Evolutionary conservation across 164 flowering plant genomes (phyloP).

Genomic region (Buxus sempervirens): DNA sequence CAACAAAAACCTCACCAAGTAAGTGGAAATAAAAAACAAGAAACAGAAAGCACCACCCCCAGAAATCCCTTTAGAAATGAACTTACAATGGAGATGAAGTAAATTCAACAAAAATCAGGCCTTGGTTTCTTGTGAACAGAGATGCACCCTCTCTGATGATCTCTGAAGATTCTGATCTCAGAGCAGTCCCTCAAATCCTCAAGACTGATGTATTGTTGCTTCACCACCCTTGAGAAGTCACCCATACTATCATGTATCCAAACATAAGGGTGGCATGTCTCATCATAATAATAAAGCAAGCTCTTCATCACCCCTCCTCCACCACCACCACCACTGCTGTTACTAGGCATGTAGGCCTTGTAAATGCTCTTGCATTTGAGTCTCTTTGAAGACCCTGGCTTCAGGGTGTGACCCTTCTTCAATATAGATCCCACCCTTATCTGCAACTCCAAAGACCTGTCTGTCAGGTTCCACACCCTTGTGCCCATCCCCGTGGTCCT

Average conservation of each 20-base stretch:
- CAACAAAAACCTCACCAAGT: neutral
- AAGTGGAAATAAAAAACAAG: neutral
- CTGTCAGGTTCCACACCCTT: constrained; percentile 66
- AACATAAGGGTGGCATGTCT: constrained; percentile 69
- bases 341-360: constrained; percentile 63
- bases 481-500: constrained; percentile 42
- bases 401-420: constrained; percentile 65
- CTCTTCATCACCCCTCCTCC: constrained; percentile 38
- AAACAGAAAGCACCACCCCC: neutral
- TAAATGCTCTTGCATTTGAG: constrained; percentile 63
- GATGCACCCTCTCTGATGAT: constrained; percentile 66
- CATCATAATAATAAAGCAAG: constrained; percentile 62
- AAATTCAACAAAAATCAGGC: constrained; percentile 54
- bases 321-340: constrained; percentile 8
- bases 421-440: constrained; percentile 74
- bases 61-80: neutral
- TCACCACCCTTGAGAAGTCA: constrained; percentile 62
- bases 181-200: constrained; percentile 74
- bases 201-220: constrained; percentile 79
- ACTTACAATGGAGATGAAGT: neutral
- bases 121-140: constrained; percentile 63
- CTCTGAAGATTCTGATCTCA: constrained; percentile 69
- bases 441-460: constrained; percentile 66
- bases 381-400: constrained; percentile 76
- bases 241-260: constrained; percentile 74